Conservation (phyloP, 306 rosid species). For the Gynostemma pentaphyllum region DNA sequence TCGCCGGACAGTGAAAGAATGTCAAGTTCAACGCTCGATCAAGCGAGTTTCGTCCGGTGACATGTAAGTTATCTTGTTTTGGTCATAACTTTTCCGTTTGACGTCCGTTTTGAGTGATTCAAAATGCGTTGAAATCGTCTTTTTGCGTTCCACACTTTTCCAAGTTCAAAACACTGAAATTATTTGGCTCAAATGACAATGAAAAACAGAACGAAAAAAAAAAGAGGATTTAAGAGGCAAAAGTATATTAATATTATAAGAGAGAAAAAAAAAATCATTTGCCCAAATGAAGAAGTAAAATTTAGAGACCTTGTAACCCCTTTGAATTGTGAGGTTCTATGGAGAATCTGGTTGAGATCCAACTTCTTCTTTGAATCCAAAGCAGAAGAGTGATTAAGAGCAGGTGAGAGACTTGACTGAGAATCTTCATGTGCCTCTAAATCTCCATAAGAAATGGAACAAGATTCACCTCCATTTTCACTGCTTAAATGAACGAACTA, state of each 20-base stretch:
- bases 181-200: no score
- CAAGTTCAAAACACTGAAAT: no score
- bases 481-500: slow-evolving; percentile 15
- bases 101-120: no score
- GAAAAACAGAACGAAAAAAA: background rate
- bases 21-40: no score
- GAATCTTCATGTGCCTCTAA: slow-evolving; percentile 67
- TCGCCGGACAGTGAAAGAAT: no score
- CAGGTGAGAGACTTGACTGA: slow-evolving; percentile 53
- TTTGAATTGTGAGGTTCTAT: slow-evolving; percentile 78
- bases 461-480: slow-evolving; percentile 49
- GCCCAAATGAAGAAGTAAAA: background rate
- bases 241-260: no score
- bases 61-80: no score
- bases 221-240: background rate
- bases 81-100: no score
- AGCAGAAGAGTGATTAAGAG: slow-evolving; percentile 30
- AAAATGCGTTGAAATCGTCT: no score
- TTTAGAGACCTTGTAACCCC: slow-evolving; percentile 76
- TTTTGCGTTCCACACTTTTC: no score
- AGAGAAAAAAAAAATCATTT: background rate
- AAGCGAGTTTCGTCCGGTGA: no score
- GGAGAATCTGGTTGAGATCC: slow-evolving; percentile 64
- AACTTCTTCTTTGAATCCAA: slow-evolving; percentile 59
- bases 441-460: slow-evolving; percentile 37